phyloP scores from a whole-genome alignment of 805 yeast genomes.

The Clavispora vitiphila region DNA sequence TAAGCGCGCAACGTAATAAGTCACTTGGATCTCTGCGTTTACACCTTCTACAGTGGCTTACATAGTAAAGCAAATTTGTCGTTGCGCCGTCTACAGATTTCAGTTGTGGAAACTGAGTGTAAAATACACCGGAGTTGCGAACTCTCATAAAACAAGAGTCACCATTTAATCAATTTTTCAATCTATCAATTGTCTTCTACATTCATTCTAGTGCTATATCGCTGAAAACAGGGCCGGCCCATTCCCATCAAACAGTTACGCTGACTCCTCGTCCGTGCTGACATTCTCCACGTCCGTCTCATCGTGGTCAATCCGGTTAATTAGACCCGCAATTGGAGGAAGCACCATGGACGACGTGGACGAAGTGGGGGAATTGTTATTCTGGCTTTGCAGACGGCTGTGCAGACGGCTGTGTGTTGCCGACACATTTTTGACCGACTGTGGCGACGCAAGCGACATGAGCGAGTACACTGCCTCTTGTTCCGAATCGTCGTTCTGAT shows the following conservation, averaged over 20 bases:
- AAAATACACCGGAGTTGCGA: no score
- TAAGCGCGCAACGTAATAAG: no score
- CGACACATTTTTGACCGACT: conserved; percentile 21
- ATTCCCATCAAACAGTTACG: background rate
- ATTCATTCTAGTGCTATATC: background rate
- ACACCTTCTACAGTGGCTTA: no score
- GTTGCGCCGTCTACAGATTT: no score
- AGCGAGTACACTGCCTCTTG: conserved; percentile 54
- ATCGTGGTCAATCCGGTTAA: conserved; percentile 23
- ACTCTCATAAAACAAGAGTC: no score
- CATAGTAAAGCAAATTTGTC: no score
- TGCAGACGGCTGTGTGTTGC: conserved; percentile 24
- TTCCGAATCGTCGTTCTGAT: conserved; percentile 30
- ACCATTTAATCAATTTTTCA: no score
- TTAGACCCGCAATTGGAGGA: conserved; percentile 29
- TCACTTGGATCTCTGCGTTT: no score
- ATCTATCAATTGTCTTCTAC: no score
- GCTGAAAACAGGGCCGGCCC: background rate
- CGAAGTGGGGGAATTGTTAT: conserved; percentile 26
- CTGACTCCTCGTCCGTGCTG: conserved; percentile 1
- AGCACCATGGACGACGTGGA: conserved; percentile 22
- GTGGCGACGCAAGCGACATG: conserved; percentile 53
- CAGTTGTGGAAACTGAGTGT: no score
- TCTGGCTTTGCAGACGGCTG: conserved; percentile 14
- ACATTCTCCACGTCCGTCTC: conserved; percentile 33